These are phyloP conservation scores for Monosporozyma solicola DNA, from an alignment of 805 yeast species.

Conservation along the genomic window DNA sequence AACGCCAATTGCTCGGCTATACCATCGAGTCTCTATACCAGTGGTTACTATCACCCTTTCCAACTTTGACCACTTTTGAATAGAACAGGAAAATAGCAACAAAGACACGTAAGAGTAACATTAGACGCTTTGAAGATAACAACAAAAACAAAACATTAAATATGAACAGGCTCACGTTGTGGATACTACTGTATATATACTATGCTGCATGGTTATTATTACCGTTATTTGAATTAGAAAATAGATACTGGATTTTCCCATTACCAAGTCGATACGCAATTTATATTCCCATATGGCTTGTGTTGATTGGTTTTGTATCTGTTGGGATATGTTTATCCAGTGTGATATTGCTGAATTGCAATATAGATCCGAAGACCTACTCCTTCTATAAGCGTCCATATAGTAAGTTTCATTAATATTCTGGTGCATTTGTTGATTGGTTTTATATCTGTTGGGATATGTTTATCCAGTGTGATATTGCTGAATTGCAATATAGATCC, in stretches of 20 bases:
- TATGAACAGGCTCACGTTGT: constrained; percentile 20
- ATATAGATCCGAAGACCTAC: constrained; percentile 1
- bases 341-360: constrained; percentile 9
- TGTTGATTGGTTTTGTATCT: constrained; percentile 19
- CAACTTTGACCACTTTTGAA: no score
- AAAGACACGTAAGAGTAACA: no score
- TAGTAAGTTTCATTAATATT: neutral
- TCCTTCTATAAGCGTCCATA: neutral
- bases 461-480: constrained; percentile 17
- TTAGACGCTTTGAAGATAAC: no score
- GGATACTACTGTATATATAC: constrained; percentile 16
- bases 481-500: constrained; percentile 4
- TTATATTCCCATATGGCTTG: constrained; percentile 22
- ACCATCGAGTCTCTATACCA: no score
- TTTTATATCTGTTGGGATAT: constrained; percentile 22
- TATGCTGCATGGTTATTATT: constrained; percentile 25
- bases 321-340: constrained; percentile 24
- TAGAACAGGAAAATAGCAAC: no score
- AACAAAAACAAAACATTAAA: neutral
- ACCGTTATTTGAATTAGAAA: constrained; percentile 25
- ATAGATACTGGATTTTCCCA: constrained; percentile 17
- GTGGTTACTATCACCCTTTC: no score
- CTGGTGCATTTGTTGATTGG: constrained; percentile 11
- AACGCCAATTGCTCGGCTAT: no score
- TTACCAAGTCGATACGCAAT: constrained; percentile 25